Conservation (phyloP, 1,284 basidiomycete genomes). For the Anthracocystis panici-leucophaei region DNA sequence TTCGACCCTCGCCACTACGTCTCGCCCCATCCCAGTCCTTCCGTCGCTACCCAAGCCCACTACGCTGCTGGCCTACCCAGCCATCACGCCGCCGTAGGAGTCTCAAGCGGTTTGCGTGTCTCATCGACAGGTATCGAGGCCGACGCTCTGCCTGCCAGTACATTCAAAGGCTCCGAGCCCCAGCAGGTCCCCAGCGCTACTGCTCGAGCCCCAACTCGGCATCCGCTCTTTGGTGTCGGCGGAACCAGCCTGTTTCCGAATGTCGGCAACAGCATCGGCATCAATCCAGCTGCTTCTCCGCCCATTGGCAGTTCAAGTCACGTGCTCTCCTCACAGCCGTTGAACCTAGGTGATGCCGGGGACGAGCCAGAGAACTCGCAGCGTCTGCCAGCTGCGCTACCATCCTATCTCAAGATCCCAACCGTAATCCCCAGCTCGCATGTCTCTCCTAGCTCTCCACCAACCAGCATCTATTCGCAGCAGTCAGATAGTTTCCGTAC, state of each 20-base stretch:
- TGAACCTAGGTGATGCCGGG: conserved; percentile 15
- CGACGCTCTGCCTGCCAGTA: conserved; percentile 7
- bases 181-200: conserved; percentile 34
- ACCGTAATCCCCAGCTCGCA: conserved; percentile 65
- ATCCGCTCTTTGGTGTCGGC: conserved; percentile 41
- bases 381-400: conserved; percentile 49
- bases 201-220: conserved; percentile 33
- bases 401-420: conserved; percentile 68
- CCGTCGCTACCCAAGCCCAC: conserved; percentile 51
- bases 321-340: conserved; percentile 40
- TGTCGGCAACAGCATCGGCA: conserved; percentile 42
- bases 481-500: conserved; percentile 28
- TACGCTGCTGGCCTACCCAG: conserved; percentile 51
- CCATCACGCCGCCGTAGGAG: conserved; percentile 34
- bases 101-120: conserved; percentile 42
- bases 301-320: conserved; percentile 42
- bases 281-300: conserved; percentile 39
- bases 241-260: conserved; percentile 41
- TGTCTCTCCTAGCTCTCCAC: conserved; percentile 36
- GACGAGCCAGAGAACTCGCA: conserved; percentile 20
- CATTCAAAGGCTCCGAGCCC: conserved; percentile 32
- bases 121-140: conserved; percentile 23
- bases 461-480: conserved; percentile 38
- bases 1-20: conserved; percentile 54
- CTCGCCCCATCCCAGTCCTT: conserved; percentile 51